Conservation (phyloP, 176 grass and related monocot species). For the Themeda triandra region DNA sequence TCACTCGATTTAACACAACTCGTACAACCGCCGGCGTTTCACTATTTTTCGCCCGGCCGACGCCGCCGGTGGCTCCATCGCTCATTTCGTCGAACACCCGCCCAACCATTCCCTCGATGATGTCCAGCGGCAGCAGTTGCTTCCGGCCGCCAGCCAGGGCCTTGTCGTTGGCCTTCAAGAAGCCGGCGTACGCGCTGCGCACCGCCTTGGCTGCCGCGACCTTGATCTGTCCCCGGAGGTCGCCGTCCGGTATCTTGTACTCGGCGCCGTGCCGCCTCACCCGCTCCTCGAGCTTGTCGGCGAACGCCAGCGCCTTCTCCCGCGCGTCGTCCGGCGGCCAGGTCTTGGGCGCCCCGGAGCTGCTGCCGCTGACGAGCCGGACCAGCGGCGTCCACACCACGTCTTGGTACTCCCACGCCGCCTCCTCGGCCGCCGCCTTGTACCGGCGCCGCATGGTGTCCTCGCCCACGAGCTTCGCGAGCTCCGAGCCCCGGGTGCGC, state of each 20-base stretch:
- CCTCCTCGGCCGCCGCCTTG: slow-evolving; percentile 61
- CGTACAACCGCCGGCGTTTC: too few species aligned
- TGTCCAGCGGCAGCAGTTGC: slow-evolving; percentile 38
- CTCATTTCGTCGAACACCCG: slow-evolving; percentile 47
- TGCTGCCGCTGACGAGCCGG: slow-evolving; percentile 17
- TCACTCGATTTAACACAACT: too few species aligned
- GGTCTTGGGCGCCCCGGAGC: slow-evolving; percentile 3
- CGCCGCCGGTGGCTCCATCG: slow-evolving; percentile 9
- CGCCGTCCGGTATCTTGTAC: slow-evolving; percentile 49
- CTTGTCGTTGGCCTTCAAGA: slow-evolving; percentile 44
- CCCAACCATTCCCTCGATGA: slow-evolving; percentile 29
- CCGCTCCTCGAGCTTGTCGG: slow-evolving; percentile 32
- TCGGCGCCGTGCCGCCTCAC: slow-evolving; percentile 27
- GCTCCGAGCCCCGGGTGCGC: slow-evolving; percentile 50
- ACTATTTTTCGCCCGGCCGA: background rate
- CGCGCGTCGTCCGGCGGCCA: slow-evolving; percentile 25
- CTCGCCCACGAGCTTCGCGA: slow-evolving; percentile 52
- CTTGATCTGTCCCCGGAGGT: slow-evolving; percentile 61
- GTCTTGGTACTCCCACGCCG: slow-evolving; percentile 67
- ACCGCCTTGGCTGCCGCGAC: slow-evolving; percentile 36
- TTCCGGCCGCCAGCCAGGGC: background rate
- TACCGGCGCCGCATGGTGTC: slow-evolving; percentile 44
- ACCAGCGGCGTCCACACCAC: slow-evolving; percentile 44
- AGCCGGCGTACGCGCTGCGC: slow-evolving; percentile 51
- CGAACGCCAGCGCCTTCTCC: slow-evolving; percentile 32